Evolutionary conservation across 495 filamentous ascomycete species (phyloP).

Genomic region (Aspergillus funiculosus): DNA sequence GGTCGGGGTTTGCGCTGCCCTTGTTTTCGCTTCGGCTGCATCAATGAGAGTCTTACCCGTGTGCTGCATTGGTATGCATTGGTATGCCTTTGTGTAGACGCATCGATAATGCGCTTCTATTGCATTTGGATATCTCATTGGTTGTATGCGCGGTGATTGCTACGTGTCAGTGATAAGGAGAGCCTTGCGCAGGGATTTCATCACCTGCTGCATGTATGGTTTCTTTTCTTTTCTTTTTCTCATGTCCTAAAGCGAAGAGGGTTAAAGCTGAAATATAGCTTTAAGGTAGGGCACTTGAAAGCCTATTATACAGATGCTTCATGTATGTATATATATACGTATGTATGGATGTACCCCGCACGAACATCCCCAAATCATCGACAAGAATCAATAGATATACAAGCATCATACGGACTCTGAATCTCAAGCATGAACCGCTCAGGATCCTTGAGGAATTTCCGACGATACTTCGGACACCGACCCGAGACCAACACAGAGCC

Average conservation of each 20-base stretch:
- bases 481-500: constrained; percentile 3
- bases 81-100: too few species aligned
- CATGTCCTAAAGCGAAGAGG: too few species aligned
- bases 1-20: background rate
- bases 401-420: constrained; percentile 11
- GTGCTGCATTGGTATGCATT: background rate
- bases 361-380: constrained; percentile 1
- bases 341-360: too few species aligned
- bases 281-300: too few species aligned
- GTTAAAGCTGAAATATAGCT: too few species aligned
- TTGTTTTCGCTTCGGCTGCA: background rate
- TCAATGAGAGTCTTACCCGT: background rate
- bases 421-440: constrained; percentile 5
- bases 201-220: background rate
- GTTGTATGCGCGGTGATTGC: background rate
- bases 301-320: too few species aligned
- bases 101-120: background rate
- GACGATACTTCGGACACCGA: constrained; percentile 10
- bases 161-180: constrained; percentile 2
- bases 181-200: background rate
- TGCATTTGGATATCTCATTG: background rate
- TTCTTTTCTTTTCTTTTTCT: too few species aligned
- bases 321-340: too few species aligned
- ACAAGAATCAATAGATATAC: constrained; percentile 6
- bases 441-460: constrained; percentile 4